phyloP scores from a whole-genome alignment of 140 eudicot genomes.

The Erigeron philadelphicus region DNA sequence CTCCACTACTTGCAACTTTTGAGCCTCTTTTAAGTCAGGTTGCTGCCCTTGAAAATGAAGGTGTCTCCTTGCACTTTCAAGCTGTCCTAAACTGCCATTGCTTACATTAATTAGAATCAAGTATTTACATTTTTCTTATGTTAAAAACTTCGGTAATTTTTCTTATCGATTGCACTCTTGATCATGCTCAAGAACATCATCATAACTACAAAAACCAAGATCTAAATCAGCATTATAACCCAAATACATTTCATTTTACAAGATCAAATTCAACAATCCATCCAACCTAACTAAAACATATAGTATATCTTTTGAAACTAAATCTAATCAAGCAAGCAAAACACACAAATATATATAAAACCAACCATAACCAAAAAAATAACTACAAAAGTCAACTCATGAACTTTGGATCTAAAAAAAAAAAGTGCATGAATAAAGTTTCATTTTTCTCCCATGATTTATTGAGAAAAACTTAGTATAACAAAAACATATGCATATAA shows the following conservation, averaged over 20 bases:
- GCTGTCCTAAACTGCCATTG: slow-evolving; percentile 80
- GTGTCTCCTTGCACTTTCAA: slow-evolving; percentile 77
- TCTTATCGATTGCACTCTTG: neutral
- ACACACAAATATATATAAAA: slow-evolving; percentile 20
- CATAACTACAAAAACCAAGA: slow-evolving; percentile 1
- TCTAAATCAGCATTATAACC: slow-evolving; percentile 11
- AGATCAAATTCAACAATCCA: neutral
- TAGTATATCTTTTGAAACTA: neutral
- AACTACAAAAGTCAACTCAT: neutral
- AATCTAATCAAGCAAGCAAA: slow-evolving; percentile 20
- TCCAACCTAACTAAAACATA: neutral
- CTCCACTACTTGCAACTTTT: slow-evolving; percentile 64
- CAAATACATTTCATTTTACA: neutral
- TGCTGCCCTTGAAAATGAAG: slow-evolving; percentile 51
- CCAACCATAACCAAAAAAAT: slow-evolving; percentile 6
- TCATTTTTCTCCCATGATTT: slow-evolving; percentile 3
- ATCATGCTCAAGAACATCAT: slow-evolving; percentile 6
- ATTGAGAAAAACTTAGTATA: slow-evolving; percentile 16
- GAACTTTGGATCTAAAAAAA: slow-evolving; percentile 8
- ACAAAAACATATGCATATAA: neutral
- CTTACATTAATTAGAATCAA: slow-evolving; percentile 30
- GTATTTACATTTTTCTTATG: too few species aligned
- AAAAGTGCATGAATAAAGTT: slow-evolving; percentile 10
- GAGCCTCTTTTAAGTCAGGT: slow-evolving; percentile 56
- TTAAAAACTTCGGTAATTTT: neutral